Conservation (phyloP, 1,284 basidiomycete species). For the Athelia sp. region DNA sequence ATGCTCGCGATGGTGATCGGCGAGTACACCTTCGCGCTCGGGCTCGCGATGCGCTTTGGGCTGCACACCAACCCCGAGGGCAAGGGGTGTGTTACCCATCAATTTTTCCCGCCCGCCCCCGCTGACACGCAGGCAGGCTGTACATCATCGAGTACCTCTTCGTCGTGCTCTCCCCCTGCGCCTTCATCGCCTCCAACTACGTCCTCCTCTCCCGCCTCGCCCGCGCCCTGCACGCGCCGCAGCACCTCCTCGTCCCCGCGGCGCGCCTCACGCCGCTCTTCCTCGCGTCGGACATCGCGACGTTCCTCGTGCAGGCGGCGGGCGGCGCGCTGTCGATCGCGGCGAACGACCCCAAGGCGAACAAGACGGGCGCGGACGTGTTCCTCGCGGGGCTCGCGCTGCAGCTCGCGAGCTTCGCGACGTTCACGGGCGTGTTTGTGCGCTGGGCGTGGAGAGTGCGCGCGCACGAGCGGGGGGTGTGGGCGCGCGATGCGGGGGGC, state of each 20-base stretch:
- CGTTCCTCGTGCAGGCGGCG: constrained; percentile 56
- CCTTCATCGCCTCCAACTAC: constrained; percentile 75
- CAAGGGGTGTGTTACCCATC: too few species aligned
- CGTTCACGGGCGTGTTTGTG: constrained; percentile 54
- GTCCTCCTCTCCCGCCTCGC: constrained; percentile 62
- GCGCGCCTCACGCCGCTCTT: constrained; percentile 49
- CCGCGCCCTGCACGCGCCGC: constrained; percentile 40
- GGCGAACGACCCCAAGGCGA: constrained; percentile 16
- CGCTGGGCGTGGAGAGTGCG: constrained; percentile 54
- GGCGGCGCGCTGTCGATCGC: constrained; percentile 16
- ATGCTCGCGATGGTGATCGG: constrained; percentile 68
- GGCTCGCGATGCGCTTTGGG: constrained; percentile 46
- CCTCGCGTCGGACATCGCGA: constrained; percentile 56
- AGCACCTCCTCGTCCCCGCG: constrained; percentile 51
- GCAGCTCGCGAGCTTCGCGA: constrained; percentile 59
- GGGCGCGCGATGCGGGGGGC: constrained; percentile 33
- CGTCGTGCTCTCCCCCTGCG: constrained; percentile 67
- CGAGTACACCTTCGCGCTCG: constrained; percentile 48
- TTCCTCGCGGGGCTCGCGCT: constrained; percentile 61
- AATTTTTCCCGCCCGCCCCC: too few species aligned
- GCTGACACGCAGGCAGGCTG: constrained; percentile 25
- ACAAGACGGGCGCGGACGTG: constrained; percentile 31
- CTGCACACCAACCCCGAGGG: constrained; percentile 37
- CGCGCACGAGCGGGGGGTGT: constrained; percentile 39
- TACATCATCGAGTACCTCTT: constrained; percentile 62